Base-by-base conservation (phyloP, 352 stramenopile species). In the Albugo candida region DNA sequence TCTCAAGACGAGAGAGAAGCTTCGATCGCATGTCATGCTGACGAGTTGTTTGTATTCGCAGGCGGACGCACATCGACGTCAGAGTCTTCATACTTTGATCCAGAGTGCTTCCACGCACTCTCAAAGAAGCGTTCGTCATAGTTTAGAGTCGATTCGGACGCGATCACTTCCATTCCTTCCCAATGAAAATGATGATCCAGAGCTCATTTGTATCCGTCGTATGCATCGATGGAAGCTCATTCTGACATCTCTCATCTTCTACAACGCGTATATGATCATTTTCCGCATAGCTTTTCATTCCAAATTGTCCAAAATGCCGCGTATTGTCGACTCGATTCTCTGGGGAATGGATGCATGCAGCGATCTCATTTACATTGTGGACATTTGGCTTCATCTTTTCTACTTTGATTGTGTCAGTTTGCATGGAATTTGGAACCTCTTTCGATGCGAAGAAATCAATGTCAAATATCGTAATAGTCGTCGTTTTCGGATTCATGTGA, bases 321-420 rank as follows among this genome's bases (percentile, higher is more conserved):
- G 38, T 8, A 8, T 8, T 3, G 8, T 43, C 3, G 17, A 24
- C 3, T 43, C 20, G 0, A 47, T 44, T 0, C 46, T 83, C 16
- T 55, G 57, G 52, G 39, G 63, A n/a, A 34, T 66, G 8, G 72
- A 88, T 36, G 40, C 81, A 0, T 20, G 58, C 4, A 75, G 72
- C 14, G 75, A 88, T 21, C 18, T 53, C 0, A 67, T 60, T 20
- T 86, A 81, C 45, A 54, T 35, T 0, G 11, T 56, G 2, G 73
- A 86, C 31, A 78, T 88, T 20, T 88, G 83, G 40, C 46, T 86
- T 17, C 60, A 63, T 11, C 47, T 84, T 8, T 85, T 65, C 34
- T 84, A 70, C 52, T 81, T 88, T 24, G 64, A 65, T 0, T 66
- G 52, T 8, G 39, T 41, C 2, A 49, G 64, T 1, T 67, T 77